Evolutionary conservation across 805 yeast genomes (phyloP).

Genomic region (Pichia cabralensis): DNA sequence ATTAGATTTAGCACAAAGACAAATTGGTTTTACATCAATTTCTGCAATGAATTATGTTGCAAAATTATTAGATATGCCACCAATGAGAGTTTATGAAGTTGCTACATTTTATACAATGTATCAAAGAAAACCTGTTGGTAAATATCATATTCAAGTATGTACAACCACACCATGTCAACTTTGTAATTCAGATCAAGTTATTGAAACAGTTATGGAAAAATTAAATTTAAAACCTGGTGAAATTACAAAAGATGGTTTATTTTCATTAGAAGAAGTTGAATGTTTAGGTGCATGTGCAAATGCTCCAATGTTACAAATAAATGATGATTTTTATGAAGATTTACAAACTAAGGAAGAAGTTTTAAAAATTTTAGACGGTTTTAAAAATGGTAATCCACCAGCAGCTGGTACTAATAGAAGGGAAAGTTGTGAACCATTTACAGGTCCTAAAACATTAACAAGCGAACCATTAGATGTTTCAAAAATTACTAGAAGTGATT

Average conservation of each 20-base stretch:
- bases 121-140: slow-evolving; percentile 79
- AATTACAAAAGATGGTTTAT: slow-evolving; percentile 63
- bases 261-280: slow-evolving; percentile 81
- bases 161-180: slow-evolving; percentile 87
- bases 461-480: slow-evolving; percentile 62
- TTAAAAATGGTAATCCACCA: slow-evolving; percentile 53
- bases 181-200: slow-evolving; percentile 72
- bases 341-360: slow-evolving; percentile 55
- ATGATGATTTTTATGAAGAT: slow-evolving; percentile 79
- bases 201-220: slow-evolving; percentile 54
- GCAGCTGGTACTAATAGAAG: slow-evolving; percentile 60
- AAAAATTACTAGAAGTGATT: slow-evolving; percentile 62
- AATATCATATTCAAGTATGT: slow-evolving; percentile 74
- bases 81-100: slow-evolving; percentile 89
- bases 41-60: slow-evolving; percentile 89
- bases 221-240: slow-evolving; percentile 65
- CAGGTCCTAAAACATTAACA: slow-evolving; percentile 56
- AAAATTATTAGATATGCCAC: slow-evolving; percentile 75
- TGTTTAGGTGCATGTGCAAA: slow-evolving; percentile 89
- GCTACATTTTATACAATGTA: slow-evolving; percentile 91
- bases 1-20: slow-evolving; percentile 80
- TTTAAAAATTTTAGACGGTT: slow-evolving; percentile 47
- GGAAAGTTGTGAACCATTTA: slow-evolving; percentile 65
- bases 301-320: slow-evolving; percentile 80
- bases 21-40: slow-evolving; percentile 75